Percentiles rank a stretch among this genome's conserved stretches.
phyloP scores from a whole-genome alignment of 2,329 filamentous ascomycete species.

The Albifimbria verrucaria region DNA sequence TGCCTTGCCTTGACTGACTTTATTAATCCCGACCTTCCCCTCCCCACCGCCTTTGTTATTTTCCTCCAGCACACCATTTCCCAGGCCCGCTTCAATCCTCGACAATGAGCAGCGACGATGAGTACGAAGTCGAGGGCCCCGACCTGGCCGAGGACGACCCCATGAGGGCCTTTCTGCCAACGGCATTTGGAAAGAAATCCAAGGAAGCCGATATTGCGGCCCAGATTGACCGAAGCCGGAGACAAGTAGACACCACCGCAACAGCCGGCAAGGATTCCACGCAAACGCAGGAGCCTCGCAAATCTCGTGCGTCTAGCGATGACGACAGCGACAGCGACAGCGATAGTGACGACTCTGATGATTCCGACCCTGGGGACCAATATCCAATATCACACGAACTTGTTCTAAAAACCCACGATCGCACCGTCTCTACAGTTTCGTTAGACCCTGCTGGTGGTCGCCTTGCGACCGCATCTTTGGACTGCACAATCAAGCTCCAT shows the following conservation, averaged over 20 bases:
- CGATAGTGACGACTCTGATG: conserved; percentile 50
- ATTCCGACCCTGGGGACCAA: conserved; percentile 74
- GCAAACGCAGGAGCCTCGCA: conserved; percentile 14
- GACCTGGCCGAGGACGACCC: conserved; percentile 61
- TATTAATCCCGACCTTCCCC: conserved; percentile 13
- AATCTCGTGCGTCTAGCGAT: conserved; percentile 37
- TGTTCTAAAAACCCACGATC: conserved; percentile 86
- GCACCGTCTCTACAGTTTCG: conserved; percentile 78
- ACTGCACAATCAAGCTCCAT: conserved; percentile 88
- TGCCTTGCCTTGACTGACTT: background rate
- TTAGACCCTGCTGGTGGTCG: conserved; percentile 82
- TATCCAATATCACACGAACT: conserved; percentile 93
- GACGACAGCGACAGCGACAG: conserved; percentile 38
- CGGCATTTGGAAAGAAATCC: conserved; percentile 80
- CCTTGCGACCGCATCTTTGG: conserved; percentile 84
- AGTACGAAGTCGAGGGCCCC: conserved; percentile 53
- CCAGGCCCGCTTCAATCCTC: conserved; percentile 7
- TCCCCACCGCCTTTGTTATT: conserved; percentile 10
- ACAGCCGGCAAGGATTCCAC: conserved; percentile 9
- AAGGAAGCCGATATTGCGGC: conserved; percentile 70
- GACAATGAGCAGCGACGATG: conserved; percentile 59
- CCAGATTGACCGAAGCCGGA: conserved; percentile 77
- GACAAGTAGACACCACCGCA: conserved; percentile 35
- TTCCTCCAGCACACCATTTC: conserved; percentile 9
- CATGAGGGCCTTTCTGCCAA: conserved; percentile 73